A percentile compares a stretch with the other conserved stretches of the same genome.
These are phyloP conservation scores for Coprinellus micaceus DNA, from an alignment of 768 basidiomycete genomes.

Conservation along the genomic window DNA sequence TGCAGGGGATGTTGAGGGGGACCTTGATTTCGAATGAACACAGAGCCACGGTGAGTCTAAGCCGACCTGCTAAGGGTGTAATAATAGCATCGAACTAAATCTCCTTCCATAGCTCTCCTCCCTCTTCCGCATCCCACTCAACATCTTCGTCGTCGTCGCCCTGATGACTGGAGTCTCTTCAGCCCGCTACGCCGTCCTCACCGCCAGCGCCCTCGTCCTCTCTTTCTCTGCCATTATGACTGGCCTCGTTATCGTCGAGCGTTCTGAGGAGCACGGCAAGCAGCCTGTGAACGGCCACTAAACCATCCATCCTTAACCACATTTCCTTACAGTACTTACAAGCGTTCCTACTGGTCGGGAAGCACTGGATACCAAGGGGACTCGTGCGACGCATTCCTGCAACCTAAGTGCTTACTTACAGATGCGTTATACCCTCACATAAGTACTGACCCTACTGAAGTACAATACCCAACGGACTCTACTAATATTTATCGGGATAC, in stretches of 20 bases:
- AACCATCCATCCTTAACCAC: too few relatives aligned
- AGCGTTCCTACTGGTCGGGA: too few relatives aligned
- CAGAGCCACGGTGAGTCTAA: conserved; percentile 58
- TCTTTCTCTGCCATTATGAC: conserved; percentile 59
- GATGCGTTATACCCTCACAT: too few relatives aligned
- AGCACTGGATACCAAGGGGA: too few relatives aligned
- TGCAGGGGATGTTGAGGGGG: conserved; percentile 71
- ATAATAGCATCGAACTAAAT: neutral
- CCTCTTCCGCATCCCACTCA: conserved; percentile 71
- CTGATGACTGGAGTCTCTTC: conserved; percentile 66
- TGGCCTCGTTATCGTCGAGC: conserved; percentile 39
- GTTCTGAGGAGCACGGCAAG: too few relatives aligned
- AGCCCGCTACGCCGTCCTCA: conserved; percentile 58
- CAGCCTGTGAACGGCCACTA: too few relatives aligned
- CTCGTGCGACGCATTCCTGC: too few relatives aligned
- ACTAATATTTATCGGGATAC: too few relatives aligned
- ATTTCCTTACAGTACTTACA: too few relatives aligned
- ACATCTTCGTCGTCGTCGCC: conserved; percentile 68
- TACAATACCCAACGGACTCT: too few relatives aligned
- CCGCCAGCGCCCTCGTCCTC: conserved; percentile 54
- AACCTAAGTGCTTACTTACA: too few relatives aligned
- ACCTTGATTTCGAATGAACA: conserved; percentile 66
- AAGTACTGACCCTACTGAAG: too few relatives aligned
- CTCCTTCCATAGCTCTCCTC: conserved; percentile 49
- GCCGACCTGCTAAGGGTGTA: neutral